Evolutionary conservation across 2,329 filamentous ascomycete genomes (phyloP), one percentile per base, ranked within the genome.

Genomic region (Trichoderma sp.): DNA sequence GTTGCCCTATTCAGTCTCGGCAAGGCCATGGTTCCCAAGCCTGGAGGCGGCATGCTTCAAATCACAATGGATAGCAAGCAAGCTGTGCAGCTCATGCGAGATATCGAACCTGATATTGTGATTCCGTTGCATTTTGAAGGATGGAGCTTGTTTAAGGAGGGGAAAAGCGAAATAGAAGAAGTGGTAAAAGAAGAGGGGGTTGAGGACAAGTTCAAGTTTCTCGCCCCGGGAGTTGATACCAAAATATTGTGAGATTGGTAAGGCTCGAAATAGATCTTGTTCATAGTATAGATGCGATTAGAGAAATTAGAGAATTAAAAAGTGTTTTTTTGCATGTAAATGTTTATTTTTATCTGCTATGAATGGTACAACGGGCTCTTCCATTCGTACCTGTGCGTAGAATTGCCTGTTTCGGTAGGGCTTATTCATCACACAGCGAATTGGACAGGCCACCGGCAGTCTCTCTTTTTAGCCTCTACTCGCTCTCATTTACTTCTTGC

Each of bases 101-200:
- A 84, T 2, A 79, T 88, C 12, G 79, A 80, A 12, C 84, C 85
- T 0, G 85, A 87, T 71, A 71, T 83, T 3, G 76, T 88, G 14
- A 82, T 88, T 1, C 86, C 86, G 0, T 85, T 89, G 83, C 86
- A 88, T 75, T 88, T 82, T 69, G 86, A 88, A 65, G 81, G 81
- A 1, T 88, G 86, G 86, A 78, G 77, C 0, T 86, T 88, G 77
- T 87, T 87, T 71, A 82, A 81, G 1, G 81, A 88, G 76, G 77
- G 79, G 38, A 79, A 80, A 5, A 75, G 80, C 5, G 80, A 81
- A 14, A 75, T 87, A 21, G 64, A 41, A 1, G 50, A 79, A 62
- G 82, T 76, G 8, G 83, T 87, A 16, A 77, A 81, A 68, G 77
- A 78, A 14, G 83, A 83, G 59, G 84, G 83, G 0, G 76, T 87